These are phyloP conservation scores for Neoconidiobolus thromboides DNA, from an alignment of 371 early-diverging fungal genomes.

Conservation along the genomic window DNA sequence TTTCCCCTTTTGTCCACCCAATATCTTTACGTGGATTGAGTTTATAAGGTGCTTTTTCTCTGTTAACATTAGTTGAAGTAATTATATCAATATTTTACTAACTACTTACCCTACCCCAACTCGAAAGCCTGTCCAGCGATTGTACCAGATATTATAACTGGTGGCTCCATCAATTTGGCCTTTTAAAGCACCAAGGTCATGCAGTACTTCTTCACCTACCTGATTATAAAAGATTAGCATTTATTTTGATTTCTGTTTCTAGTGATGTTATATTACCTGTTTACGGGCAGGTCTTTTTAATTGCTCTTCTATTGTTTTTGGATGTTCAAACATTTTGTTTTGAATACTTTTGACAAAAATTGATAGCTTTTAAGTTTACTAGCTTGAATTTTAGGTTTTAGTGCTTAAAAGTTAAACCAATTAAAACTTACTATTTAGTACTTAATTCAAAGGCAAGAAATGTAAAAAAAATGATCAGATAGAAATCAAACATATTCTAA, in stretches of 20 bases:
- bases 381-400: too few species aligned
- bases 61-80: constrained; percentile 5
- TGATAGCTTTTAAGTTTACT: too few species aligned
- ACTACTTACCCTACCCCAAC: constrained; percentile 3
- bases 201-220: constrained; percentile 21
- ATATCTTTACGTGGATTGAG: constrained; percentile 44
- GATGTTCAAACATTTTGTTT: too few species aligned
- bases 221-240: constrained; percentile 5
- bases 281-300: background rate
- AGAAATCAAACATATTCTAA: too few species aligned
- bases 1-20: constrained; percentile 49
- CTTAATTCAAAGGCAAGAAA: too few species aligned
- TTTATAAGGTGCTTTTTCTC: constrained; percentile 37
- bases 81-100: constrained; percentile 8
- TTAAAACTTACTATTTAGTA: too few species aligned
- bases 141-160: constrained; percentile 66
- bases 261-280: background rate
- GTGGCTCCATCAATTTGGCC: constrained; percentile 22
- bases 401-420: too few species aligned
- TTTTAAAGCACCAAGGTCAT: constrained; percentile 17
- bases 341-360: too few species aligned
- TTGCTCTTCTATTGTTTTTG: background rate
- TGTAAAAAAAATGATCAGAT: too few species aligned
- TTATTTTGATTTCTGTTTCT: too few species aligned
- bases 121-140: constrained; percentile 33